Base-by-base conservation (phyloP, 169 alveolate genomes). In the Eimeria falciformis region DNA sequence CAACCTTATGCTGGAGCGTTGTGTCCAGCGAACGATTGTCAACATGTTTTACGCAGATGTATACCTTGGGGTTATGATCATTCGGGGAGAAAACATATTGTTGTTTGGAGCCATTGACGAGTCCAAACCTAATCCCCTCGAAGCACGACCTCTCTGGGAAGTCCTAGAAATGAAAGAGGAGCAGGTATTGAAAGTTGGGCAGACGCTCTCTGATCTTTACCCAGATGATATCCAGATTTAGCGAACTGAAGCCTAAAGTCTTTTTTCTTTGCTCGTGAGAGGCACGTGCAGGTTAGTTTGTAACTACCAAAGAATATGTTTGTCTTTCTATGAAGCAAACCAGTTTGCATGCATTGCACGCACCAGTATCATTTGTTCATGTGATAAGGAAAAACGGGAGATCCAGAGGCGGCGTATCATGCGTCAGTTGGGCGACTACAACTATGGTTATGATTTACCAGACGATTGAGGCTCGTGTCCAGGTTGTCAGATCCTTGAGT, bases 101-200 rank as follows among this genome's bases (percentile, higher is more conserved):
- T 94, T 93, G 29, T 93, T 93, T 53, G 95, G 94, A 37, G 95
- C 93, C 17, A 65, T 93, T 40, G 94, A 93, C 68, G 93, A 82
- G 77, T 73, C 92, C 33, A 83, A 81, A 78, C 91, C 93, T 11
- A 78, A 77, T 55, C 75, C 92, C 21, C 71, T 77, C 45, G 56
- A 53, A 40, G 45, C 78, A 29, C 66, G 81, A 46, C 93, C 94
- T 14, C 86, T 93, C 14, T 65, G 93, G 83, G 94, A 93, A 33
- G 86, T 93, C 73, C 86, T 93, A 47, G 92, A 85, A 37, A 65
- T 66, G 73, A 78, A 81, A n/a, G 86, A 90, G 66, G 88, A 68
- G 56, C 58, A 58, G 78, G 94, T 56, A 77, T 33, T 62, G 58
- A n/a, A n/a, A n/a, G n/a, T n/a, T n/a, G n/a, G n/a, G n/a, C n/a